These are phyloP conservation scores for Nissolia schottii DNA, from an alignment of 306 rosid species.

Conservation along the genomic window DNA sequence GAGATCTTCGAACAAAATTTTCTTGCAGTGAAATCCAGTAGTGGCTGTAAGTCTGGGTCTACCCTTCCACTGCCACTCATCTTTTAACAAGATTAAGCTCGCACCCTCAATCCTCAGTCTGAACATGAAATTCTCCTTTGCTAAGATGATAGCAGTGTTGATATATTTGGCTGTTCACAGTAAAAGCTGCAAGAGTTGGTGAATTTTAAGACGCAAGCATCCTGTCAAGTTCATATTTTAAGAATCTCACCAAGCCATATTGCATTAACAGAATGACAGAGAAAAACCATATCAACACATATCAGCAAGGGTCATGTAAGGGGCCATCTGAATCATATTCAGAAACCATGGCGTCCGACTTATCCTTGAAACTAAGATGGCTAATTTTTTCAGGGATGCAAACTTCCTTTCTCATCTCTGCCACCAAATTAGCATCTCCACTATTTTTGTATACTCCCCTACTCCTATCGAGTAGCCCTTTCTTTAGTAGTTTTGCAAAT, in stretches of 20 bases:
- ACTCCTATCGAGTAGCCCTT: slow-evolving; percentile 66
- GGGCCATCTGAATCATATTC: slow-evolving; percentile 38
- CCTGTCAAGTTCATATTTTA: slow-evolving; percentile 5
- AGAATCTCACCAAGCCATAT: slow-evolving; percentile 11
- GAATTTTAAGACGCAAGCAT: neutral
- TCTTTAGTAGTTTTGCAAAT: slow-evolving; percentile 40
- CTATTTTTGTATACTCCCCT: slow-evolving; percentile 49
- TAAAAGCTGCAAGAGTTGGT: neutral
- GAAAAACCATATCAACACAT: neutral
- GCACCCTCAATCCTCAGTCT: neutral
- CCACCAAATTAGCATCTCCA: slow-evolving; percentile 17
- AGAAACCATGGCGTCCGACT: slow-evolving; percentile 21
- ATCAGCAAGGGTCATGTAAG: slow-evolving; percentile 8
- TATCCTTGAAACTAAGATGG: slow-evolving; percentile 29
- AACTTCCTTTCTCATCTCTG: slow-evolving; percentile 12
- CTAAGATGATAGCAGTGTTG: neutral
- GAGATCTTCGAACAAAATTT: neutral
- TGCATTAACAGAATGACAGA: neutral
- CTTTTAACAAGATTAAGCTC: neutral
- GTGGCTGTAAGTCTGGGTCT: neutral
- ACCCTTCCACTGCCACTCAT: neutral
- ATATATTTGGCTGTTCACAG: neutral
- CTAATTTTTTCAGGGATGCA: neutral
- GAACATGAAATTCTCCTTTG: neutral
- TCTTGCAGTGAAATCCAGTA: neutral